phyloP scores from a whole-genome alignment of 768 basidiomycete species.

The Termitomyces sp. region DNA sequence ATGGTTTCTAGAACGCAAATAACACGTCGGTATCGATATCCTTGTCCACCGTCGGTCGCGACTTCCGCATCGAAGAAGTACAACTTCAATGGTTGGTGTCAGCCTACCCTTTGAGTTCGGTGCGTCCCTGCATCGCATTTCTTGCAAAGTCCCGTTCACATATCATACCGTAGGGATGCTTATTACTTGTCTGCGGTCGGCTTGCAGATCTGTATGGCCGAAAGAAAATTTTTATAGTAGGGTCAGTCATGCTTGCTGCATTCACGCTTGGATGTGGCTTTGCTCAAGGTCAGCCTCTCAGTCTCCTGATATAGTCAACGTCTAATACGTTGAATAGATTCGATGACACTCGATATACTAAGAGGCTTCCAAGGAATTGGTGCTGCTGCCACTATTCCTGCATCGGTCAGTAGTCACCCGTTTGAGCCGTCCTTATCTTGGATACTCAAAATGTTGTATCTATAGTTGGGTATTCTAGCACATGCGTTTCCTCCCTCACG shows the following conservation, averaged over 20 bases:
- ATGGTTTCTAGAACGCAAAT: constrained; percentile 31
- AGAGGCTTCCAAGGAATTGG: constrained; percentile 83
- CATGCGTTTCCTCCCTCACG: constrained; percentile 66
- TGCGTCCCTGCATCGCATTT: constrained; percentile 19
- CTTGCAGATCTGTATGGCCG: constrained; percentile 79
- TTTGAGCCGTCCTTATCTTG: not conserved
- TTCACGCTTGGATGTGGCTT: constrained; percentile 70
- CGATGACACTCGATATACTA: constrained; percentile 61
- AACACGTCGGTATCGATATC: constrained; percentile 48
- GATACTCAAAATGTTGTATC: not conserved
- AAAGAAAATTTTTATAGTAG: constrained; percentile 61
- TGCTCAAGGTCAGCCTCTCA: constrained; percentile 36
- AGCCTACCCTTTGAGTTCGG: constrained; percentile 66
- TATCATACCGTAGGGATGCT: constrained; percentile 53
- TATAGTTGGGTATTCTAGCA: constrained; percentile 77
- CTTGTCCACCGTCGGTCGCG: constrained; percentile 47
- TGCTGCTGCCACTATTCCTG: constrained; percentile 70
- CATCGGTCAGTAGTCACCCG: constrained; percentile 46
- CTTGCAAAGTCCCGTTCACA: not conserved
- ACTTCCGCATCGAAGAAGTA: constrained; percentile 45
- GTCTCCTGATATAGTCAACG: not conserved
- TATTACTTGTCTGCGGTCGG: constrained; percentile 74
- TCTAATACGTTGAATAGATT: constrained; percentile 33
- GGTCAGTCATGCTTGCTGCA: constrained; percentile 47
- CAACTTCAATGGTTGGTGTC: constrained; percentile 66